Evolutionary conservation across 805 yeast genomes (phyloP).

Genomic region (Saccharomycopsis selenospora): DNA sequence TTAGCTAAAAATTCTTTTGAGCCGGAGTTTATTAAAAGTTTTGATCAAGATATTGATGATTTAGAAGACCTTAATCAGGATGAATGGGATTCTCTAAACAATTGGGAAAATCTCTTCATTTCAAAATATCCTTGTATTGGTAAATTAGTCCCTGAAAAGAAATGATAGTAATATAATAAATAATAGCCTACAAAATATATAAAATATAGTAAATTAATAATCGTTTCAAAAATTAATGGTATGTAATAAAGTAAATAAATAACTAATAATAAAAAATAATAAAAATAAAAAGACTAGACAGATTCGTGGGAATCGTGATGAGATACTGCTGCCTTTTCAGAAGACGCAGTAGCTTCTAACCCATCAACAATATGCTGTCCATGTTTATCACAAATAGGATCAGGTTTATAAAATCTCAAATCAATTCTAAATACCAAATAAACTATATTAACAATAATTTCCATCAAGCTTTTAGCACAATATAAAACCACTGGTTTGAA

Average conservation of each 20-base stretch:
- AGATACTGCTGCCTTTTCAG: neutral
- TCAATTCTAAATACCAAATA: conserved; percentile 63
- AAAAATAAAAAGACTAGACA: neutral
- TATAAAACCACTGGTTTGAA: conserved; percentile 55
- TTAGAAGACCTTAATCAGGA: conserved; percentile 51
- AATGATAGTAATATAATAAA: neutral
- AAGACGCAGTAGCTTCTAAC: neutral
- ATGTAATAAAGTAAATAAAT: no score
- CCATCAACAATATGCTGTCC: neutral
- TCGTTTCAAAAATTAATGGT: no score
- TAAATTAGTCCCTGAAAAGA: conserved; percentile 41
- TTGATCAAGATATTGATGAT: conserved; percentile 73
- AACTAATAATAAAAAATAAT: neutral
- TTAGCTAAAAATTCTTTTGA: conserved; percentile 86
- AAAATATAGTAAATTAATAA: no score
- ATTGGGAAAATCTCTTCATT: conserved; percentile 80
- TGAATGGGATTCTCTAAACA: conserved; percentile 63
- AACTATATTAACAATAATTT: conserved; percentile 46
- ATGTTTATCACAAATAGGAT: conserved; percentile 24
- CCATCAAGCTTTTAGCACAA: conserved; percentile 62
- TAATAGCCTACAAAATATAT: neutral
- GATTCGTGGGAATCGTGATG: neutral
- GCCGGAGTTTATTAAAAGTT: conserved; percentile 49
- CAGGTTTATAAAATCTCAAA: conserved; percentile 75
- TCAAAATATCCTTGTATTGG: conserved; percentile 82